Conservation (phyloP, 2,329 filamentous ascomycete genomes). For the Aspergillus viridinutans region DNA sequence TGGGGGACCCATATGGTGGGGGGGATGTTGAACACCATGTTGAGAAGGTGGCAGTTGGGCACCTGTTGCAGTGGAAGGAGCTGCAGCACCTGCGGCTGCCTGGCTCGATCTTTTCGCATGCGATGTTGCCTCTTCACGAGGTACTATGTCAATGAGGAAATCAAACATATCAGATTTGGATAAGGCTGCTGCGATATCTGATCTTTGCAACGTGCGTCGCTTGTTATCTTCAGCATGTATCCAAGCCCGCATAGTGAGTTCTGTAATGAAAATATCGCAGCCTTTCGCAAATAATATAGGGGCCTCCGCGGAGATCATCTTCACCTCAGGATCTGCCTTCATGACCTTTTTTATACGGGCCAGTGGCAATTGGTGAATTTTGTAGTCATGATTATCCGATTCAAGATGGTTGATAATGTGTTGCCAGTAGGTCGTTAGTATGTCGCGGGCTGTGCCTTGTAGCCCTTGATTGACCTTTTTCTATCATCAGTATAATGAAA, state of each 20-base stretch:
- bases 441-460: conserved; percentile 88
- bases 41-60: conserved; percentile 40
- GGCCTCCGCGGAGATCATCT: conserved; percentile 99
- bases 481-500: conserved; percentile 17
- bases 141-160: conserved; percentile 98
- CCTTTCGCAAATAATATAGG: conserved; percentile 98
- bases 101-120: conserved; percentile 71
- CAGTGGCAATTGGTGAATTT: conserved; percentile 90
- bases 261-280: conserved; percentile 98
- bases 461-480: conserved; percentile 88
- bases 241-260: conserved; percentile 98
- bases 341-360: conserved; percentile 99
- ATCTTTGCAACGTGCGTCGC: conserved; percentile 86
- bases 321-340: conserved; percentile 98
- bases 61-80: conserved; percentile 35
- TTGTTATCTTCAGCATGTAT: conserved; percentile 99
- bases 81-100: conserved; percentile 47
- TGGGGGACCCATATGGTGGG: conserved; percentile 54
- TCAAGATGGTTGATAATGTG: conserved; percentile 96
- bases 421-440: conserved; percentile 98
- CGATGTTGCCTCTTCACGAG: conserved; percentile 83
- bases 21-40: conserved; percentile 51
- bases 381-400: conserved; percentile 95
- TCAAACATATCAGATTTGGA: conserved; percentile 99
- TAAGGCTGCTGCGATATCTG: conserved; percentile 91